Evolutionary conservation across 176 grass and related monocot genomes (phyloP), one percentile per base, ranked within the genome.

Genomic region (Cymbopogon citratus): DNA sequence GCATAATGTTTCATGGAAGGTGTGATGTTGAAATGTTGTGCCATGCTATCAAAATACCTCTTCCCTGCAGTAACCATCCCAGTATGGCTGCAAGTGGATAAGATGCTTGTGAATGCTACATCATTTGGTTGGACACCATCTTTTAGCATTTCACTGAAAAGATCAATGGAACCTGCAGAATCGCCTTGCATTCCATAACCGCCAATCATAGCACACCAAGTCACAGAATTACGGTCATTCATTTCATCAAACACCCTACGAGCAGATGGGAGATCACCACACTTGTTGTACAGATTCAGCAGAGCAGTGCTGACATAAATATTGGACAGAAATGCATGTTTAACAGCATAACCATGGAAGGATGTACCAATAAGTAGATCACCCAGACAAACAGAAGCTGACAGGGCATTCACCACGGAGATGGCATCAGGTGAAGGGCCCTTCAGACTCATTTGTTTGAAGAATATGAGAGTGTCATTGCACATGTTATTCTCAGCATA

Each of bases 21-120:
- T n/a, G n/a, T n/a, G n/a, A n/a, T n/a, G n/a, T n/a, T n/a, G n/a
- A n/a, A n/a, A n/a, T n/a, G n/a, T n/a, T n/a, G n/a, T n/a, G n/a
- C n/a, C n/a, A n/a, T n/a, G n/a, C n/a, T n/a, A n/a, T n/a, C n/a
- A n/a, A n/a, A n/a, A n/a, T n/a, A n/a, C n/a, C n/a, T n/a, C n/a
- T n/a, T n/a, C n/a, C n/a, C n/a, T n/a, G n/a, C n/a, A n/a, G n/a
- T 73, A 74, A 94, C 83, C 89, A 94, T 91, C 38, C 92, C 92
- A 36, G 86, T 75, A 46, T 94, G 92, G 80, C 92, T 91, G 72
- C 92, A 94, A 61, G 77, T 75, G 46, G 92, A 91, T 57, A 94
- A 87, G 75, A 94, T 82, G 31, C 77, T 94, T 75, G 92, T 94
- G 72, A 94, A 91, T 7, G 71, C 82, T 71, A 71, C 84, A 51